Percentiles rank a stretch among this genome's conserved stretches.
These are phyloP conservation scores for Schizosaccharomyces japonicus DNA, from an alignment of 805 yeast species.

Conservation along the genomic window DNA sequence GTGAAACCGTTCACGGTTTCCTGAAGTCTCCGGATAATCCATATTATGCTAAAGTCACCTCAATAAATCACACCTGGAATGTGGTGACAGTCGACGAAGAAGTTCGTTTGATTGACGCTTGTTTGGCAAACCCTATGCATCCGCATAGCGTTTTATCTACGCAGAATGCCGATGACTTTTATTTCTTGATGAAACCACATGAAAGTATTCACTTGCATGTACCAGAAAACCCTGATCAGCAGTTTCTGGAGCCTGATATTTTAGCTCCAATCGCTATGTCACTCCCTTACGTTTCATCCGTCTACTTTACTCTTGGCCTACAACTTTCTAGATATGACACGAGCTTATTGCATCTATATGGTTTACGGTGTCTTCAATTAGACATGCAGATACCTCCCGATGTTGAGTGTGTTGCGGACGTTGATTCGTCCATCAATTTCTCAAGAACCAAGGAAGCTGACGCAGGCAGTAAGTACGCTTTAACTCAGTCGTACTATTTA, in stretches of 20 bases:
- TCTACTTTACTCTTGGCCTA: constrained; percentile 38
- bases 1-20: constrained; percentile 62
- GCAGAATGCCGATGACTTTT: constrained; percentile 27
- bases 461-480: constrained; percentile 23
- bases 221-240: constrained; percentile 56
- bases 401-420: constrained; percentile 37
- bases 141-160: constrained; percentile 22
- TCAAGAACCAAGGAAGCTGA: constrained; percentile 12
- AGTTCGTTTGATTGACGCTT: constrained; percentile 58
- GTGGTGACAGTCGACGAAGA: constrained; percentile 51
- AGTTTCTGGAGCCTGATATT: constrained; percentile 67
- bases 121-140: constrained; percentile 35
- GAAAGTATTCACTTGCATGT: constrained; percentile 63
- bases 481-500: constrained; percentile 61
- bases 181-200: constrained; percentile 57
- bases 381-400: constrained; percentile 48
- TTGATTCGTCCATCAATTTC: constrained; percentile 18
- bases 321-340: constrained; percentile 47
- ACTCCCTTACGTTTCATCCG: constrained; percentile 70
- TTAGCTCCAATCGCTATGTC: constrained; percentile 56
- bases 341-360: constrained; percentile 46
- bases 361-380: constrained; percentile 57
- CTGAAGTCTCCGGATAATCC: constrained; percentile 50
- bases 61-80: constrained; percentile 74
- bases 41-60: constrained; percentile 20